Evolutionary conservation across 2,329 filamentous ascomycete genomes (phyloP), one percentile per base, ranked within the genome.

Genomic region (Neurospora crassa): DNA sequence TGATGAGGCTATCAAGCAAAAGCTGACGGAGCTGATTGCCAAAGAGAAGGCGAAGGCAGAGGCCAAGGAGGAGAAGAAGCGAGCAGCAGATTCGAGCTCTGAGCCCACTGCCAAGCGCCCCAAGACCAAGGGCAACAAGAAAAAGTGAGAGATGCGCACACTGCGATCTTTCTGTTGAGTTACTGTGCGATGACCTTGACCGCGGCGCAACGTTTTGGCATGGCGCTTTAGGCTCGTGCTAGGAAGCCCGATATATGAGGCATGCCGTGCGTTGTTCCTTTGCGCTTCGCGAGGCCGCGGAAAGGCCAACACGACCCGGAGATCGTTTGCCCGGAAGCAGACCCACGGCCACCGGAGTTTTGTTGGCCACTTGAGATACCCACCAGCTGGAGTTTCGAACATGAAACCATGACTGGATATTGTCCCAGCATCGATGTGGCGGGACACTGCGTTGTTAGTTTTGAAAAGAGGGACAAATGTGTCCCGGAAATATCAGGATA

Each of bases 11-110:
- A 78, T 89, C 68, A 86, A 84, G 74, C 81, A 79, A 37, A 86
- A 84, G 77, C 79, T 89, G 42, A 83, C 83, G 4, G 85, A 88
- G 74, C 85, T 87, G 79, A 85, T 89, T 73, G 85, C 86, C 2
- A 87, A 85, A 74, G 86, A 76, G 71, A 71, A 73, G 12, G 74
- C 73, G 20, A 77, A 76, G 70, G 74, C 73, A 11, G 72, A 68
- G 2, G 70, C 70, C 12, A 73, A 72, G 63, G 71, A 72, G 40
- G 80, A 80, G 72, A 81, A 81, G 74, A 84, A 87, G 77, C 80
- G 84, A 67, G 78, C 80, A 2, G 81, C 80, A 0, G 79, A 80
- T 40, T 80, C 72, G 29, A 7, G 70, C 18, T 67, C 72, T 16
- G 70, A 73, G 47, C 72, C 70, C 8, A 41, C 53, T 40, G 18